phyloP scores from a whole-genome alignment of 768 basidiomycete genomes.

The Boletus pseudo-olivaceus region DNA sequence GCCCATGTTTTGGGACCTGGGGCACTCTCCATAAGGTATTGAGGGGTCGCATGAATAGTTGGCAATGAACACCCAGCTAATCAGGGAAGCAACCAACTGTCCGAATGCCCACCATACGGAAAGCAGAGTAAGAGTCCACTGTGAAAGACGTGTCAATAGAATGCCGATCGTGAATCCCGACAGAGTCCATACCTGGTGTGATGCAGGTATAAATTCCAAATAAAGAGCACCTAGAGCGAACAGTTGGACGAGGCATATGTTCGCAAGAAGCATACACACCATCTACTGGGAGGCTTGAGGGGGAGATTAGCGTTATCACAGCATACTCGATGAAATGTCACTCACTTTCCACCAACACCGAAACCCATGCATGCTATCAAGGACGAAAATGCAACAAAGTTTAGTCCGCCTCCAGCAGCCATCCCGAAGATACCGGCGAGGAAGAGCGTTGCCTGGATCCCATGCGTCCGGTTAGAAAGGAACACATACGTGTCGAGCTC shows the following conservation, averaged over 20 bases:
- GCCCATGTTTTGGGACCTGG: constrained; percentile 51
- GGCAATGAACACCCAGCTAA: constrained; percentile 55
- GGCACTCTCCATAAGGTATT: constrained; percentile 38
- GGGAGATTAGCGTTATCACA: constrained; percentile 17
- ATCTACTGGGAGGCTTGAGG: constrained; percentile 42
- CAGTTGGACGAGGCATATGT: not conserved
- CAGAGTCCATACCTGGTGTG: constrained; percentile 31
- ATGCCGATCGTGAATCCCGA: not conserved
- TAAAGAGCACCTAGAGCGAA: constrained; percentile 39
- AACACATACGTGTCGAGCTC: not conserved
- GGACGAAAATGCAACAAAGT: constrained; percentile 45
- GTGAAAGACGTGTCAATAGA: not conserved
- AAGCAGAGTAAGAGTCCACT: constrained; percentile 55
- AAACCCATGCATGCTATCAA: constrained; percentile 47
- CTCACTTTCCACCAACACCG: constrained; percentile 51
- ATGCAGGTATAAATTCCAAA: constrained; percentile 42
- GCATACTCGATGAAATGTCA: constrained; percentile 6
- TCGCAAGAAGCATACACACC: constrained; percentile 29
- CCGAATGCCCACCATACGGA: constrained; percentile 54
- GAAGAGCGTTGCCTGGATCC: constrained; percentile 31
- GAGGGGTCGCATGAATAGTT: constrained; percentile 48
- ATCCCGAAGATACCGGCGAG: constrained; percentile 48
- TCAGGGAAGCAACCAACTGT: constrained; percentile 46
- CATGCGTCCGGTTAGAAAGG: not conserved
- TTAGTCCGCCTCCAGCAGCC: constrained; percentile 44